Base-by-base conservation (phyloP, 2,329 filamentous ascomycete species). In the Alternaria metachromatica region DNA sequence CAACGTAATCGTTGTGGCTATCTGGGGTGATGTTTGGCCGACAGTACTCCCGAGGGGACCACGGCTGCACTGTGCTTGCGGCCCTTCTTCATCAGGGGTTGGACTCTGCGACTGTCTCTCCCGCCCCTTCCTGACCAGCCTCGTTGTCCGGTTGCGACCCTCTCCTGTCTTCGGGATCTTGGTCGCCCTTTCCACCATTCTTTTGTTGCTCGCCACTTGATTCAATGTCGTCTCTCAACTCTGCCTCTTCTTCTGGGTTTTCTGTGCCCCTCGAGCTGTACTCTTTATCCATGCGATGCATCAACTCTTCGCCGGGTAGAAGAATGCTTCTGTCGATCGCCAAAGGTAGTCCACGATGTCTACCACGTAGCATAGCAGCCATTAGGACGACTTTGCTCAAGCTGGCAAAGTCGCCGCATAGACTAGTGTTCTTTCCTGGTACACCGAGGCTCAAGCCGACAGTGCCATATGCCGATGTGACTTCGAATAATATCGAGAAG, bases 401-500 rank as follows among this genome's bases (percentile, higher is more conserved):
- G 2, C 80, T 80, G 58, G 85, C 84, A 82, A 86, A 86, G 0
- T 83, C 83, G 3, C 87, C 87, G 49, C 81, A 81, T 60, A 90
- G 86, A 55, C 86, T 87, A 71, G 85, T 87, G 51, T 84, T 83
- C 60, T 84, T 78, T 10, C 82, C 80, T 0, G 87, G 86, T 21
- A 87, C 78, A 1, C 88, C 88, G 1, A 86, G 83, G 25, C 84
- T 87, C 15, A 90, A 81, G 5, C 88, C 88, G n/a, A 90, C 87
- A 55, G 85, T 87, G 7, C 87, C 87, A 71, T 90, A 90, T 3
- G 82, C 87, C 2, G 83, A 85, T 2, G 87, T 83, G 9, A 87
- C 84, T 72, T 88, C 87, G 63, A 88, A 88, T 2, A 87, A 73
- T n/a, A 79, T 65, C 8, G 66, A 64, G 51, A 78, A 79, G 12